Evolutionary conservation across 768 basidiomycete genomes (phyloP).

Genomic region (Mrakia gelida): DNA sequence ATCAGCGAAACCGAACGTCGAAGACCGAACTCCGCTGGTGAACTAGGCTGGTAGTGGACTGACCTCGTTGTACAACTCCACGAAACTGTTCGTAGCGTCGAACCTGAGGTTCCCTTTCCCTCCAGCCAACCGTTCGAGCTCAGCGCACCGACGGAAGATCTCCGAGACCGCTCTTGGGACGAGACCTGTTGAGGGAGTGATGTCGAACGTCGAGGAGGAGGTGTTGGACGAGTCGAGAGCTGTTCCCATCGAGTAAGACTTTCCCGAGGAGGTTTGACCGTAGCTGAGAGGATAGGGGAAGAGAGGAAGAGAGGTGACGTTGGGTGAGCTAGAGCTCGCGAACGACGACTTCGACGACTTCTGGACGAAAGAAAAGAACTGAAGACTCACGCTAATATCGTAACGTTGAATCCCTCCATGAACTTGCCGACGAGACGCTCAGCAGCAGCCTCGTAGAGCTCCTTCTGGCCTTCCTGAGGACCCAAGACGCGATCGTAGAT

Average conservation of each 20-base stretch:
- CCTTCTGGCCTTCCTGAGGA: conserved; percentile 77
- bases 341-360: too few relatives aligned
- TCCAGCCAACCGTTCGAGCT: conserved; percentile 63
- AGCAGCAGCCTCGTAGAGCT: conserved; percentile 78
- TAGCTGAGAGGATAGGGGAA: conserved; percentile 44
- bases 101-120: conserved; percentile 61
- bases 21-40: neutral
- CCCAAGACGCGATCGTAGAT: conserved; percentile 91
- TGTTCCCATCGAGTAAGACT: conserved; percentile 97
- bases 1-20: neutral
- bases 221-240: conserved; percentile 43
- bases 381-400: conserved; percentile 71
- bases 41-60: neutral
- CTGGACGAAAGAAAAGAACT: too few relatives aligned
- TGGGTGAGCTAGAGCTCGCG: neutral
- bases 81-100: conserved; percentile 54
- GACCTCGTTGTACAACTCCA: conserved; percentile 93
- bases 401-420: conserved; percentile 92
- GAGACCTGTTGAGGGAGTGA: conserved; percentile 56
- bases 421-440: conserved; percentile 73
- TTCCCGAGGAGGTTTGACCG: conserved; percentile 94
- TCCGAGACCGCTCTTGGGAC: conserved; percentile 87
- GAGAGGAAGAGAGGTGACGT: too few relatives aligned
- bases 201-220: conserved; percentile 11
- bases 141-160: conserved; percentile 74